A percentile compares a stretch with the other conserved stretches of the same genome.
Evolutionary conservation across 2,329 filamentous ascomycete species (phyloP).

Genomic region (Alternaria hordeiaustralica): DNA sequence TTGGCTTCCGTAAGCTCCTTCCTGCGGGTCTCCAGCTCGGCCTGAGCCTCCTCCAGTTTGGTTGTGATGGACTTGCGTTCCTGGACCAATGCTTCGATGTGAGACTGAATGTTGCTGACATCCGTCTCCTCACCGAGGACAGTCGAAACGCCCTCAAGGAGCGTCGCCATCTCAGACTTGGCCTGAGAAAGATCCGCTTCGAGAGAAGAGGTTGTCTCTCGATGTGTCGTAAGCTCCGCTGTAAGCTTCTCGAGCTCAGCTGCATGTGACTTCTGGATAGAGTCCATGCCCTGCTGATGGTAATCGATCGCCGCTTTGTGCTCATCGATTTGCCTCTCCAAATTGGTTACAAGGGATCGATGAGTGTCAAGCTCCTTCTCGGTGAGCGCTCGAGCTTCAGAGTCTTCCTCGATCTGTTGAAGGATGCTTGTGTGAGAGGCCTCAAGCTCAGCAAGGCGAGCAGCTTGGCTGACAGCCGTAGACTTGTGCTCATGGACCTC

Average conservation of each 20-base stretch:
- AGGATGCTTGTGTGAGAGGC: constrained; percentile 70
- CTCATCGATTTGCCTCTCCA: constrained; percentile 63
- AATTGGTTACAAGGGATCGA: constrained; percentile 59
- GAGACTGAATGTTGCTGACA: constrained; percentile 49
- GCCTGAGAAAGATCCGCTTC: constrained; percentile 67
- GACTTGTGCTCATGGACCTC: constrained; percentile 84
- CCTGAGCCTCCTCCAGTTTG: constrained; percentile 52
- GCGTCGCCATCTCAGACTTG: constrained; percentile 64
- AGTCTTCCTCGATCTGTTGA: constrained; percentile 71
- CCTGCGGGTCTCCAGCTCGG: constrained; percentile 51
- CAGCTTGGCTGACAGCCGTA: constrained; percentile 71
- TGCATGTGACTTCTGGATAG: constrained; percentile 61
- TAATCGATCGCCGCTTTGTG: constrained; percentile 63
- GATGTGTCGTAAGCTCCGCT: constrained; percentile 41
- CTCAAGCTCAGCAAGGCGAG: constrained; percentile 77
- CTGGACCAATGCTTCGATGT: constrained; percentile 53
- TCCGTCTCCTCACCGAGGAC: constrained; percentile 69
- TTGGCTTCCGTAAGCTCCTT: constrained; percentile 52
- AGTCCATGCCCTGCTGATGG: constrained; percentile 61
- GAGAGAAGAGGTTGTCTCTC: constrained; percentile 43
- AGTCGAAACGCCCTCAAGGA: constrained; percentile 68
- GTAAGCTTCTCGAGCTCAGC: constrained; percentile 60
- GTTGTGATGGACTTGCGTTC: constrained; percentile 53
- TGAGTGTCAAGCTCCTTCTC: constrained; percentile 60
- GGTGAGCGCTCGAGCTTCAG: constrained; percentile 64